Conservation (phyloP, 2,329 filamentous ascomycete species). For the Penicillium sp. region DNA sequence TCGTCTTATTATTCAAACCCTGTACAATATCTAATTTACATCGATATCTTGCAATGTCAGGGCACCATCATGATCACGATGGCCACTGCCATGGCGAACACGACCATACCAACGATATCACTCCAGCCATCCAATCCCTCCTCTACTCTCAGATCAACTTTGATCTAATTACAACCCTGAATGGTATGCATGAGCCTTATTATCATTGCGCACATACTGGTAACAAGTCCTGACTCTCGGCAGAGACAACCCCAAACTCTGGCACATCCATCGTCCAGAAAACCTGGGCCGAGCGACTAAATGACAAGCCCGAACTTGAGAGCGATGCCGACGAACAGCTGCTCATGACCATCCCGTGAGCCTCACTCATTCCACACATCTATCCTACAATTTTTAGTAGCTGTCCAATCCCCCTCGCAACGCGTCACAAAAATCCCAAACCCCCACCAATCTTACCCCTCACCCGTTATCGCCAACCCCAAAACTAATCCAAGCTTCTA, state of each 20-base stretch:
- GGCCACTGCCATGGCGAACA: conserved; percentile 58
- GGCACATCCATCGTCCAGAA: conserved; percentile 81
- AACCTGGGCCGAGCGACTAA: conserved; percentile 80
- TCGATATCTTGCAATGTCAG: conserved; percentile 30
- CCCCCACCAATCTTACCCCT: conserved; percentile 28
- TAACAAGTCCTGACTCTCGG: not conserved
- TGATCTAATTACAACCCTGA: conserved; percentile 77
- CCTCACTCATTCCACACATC: not conserved
- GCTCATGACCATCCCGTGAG: conserved; percentile 86
- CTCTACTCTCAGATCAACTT: conserved; percentile 93
- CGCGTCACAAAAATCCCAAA: not conserved
- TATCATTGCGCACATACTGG: not conserved
- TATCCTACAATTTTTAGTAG: not conserved
- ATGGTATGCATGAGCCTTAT: conserved; percentile 50
- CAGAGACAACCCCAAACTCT: conserved; percentile 61
- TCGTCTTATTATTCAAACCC: not conserved
- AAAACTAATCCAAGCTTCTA: conserved; percentile 3
- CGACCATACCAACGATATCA: conserved; percentile 89
- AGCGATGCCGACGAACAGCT: conserved; percentile 92
- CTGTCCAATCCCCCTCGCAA: not conserved
- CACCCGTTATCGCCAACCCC: conserved; percentile 15
- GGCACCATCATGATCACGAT: conserved; percentile 41
- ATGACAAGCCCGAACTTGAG: conserved; percentile 69
- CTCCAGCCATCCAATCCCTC: conserved; percentile 83
- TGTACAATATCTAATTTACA: not conserved